phyloP scores from a whole-genome alignment of 2,329 filamentous ascomycete genomes.

The Paraphaeosphaeria minitans region DNA sequence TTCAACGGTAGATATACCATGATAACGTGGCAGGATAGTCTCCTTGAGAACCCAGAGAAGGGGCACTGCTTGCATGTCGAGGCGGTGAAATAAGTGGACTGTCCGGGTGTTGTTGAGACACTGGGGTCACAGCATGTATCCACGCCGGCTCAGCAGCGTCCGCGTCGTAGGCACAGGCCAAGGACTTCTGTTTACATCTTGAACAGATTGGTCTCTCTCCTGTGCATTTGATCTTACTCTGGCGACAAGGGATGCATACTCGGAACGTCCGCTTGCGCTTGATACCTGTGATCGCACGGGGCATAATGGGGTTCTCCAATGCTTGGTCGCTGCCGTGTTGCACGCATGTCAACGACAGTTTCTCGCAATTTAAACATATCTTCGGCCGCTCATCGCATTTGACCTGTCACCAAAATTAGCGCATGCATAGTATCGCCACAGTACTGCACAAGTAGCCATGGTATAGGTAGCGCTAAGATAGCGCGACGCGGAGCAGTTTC shows the following conservation, averaged over 20 bases:
- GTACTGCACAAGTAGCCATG: background rate
- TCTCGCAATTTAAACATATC: slow-evolving; percentile 39
- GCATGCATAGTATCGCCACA: background rate
- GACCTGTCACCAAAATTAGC: slow-evolving; percentile 20
- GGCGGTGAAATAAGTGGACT: slow-evolving; percentile 23
- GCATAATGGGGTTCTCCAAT: slow-evolving; percentile 21
- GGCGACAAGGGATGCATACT: slow-evolving; percentile 37
- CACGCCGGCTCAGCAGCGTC: slow-evolving; percentile 38
- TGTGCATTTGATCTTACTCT: slow-evolving; percentile 40
- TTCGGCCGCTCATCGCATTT: slow-evolving; percentile 41
- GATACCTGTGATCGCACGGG: slow-evolving; percentile 32
- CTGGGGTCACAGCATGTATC: slow-evolving; percentile 34
- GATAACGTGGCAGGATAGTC: slow-evolving; percentile 29
- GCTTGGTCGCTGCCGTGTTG: slow-evolving; percentile 26
- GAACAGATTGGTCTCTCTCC: slow-evolving; percentile 38
- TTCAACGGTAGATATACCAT: slow-evolving; percentile 20
- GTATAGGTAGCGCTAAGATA: background rate
- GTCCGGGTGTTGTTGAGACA: slow-evolving; percentile 16
- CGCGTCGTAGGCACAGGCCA: slow-evolving; percentile 35
- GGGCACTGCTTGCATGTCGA: slow-evolving; percentile 17
- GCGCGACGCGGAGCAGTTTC: background rate
- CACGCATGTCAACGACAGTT: slow-evolving; percentile 35
- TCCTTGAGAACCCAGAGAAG: slow-evolving; percentile 17
- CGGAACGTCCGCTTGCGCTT: slow-evolving; percentile 41
- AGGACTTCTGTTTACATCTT: slow-evolving; percentile 33